phyloP scores from a whole-genome alignment of 2,329 filamentous ascomycete genomes.

The Taxawa tesnikishii region DNA sequence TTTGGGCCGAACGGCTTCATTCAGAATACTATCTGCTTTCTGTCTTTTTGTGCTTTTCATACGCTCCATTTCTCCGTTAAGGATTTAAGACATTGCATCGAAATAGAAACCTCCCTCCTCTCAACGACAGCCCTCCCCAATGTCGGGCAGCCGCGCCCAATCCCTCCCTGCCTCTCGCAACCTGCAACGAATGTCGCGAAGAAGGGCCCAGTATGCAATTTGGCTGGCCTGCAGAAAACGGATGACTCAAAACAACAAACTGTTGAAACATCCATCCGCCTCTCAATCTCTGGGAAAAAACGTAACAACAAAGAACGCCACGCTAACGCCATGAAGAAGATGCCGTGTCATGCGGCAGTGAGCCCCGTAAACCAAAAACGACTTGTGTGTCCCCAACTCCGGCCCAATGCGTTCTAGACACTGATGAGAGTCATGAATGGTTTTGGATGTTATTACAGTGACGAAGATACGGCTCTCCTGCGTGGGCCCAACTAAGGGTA shows the following conservation, averaged over 20 bases:
- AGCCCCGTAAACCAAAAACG: constrained; percentile 1
- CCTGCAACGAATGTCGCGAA: background rate
- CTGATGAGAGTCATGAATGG: background rate
- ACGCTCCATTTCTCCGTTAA: background rate
- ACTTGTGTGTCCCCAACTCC: no score
- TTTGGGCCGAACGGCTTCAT: no score
- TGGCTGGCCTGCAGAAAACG: constrained; percentile 2
- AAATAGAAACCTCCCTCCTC: no score
- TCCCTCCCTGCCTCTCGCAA: background rate
- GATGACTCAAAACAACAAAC: no score
- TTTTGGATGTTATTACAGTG: background rate
- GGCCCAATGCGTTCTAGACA: background rate
- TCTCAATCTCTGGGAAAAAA: background rate
- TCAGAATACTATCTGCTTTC: background rate
- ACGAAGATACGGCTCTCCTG: background rate
- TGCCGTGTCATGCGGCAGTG: background rate
- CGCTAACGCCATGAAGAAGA: constrained; percentile 1
- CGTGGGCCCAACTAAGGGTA: constrained; percentile 24
- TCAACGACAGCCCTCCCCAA: background rate
- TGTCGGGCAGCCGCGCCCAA: background rate
- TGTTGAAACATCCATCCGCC: no score
- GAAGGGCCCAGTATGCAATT: constrained; percentile 6
- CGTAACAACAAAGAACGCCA: background rate
- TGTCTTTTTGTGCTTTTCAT: constrained; percentile 1
- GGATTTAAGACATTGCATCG: background rate